These are phyloP conservation scores for Penicillium flavigenum DNA, from an alignment of 495 filamentous ascomycete species.

Conservation along the genomic window DNA sequence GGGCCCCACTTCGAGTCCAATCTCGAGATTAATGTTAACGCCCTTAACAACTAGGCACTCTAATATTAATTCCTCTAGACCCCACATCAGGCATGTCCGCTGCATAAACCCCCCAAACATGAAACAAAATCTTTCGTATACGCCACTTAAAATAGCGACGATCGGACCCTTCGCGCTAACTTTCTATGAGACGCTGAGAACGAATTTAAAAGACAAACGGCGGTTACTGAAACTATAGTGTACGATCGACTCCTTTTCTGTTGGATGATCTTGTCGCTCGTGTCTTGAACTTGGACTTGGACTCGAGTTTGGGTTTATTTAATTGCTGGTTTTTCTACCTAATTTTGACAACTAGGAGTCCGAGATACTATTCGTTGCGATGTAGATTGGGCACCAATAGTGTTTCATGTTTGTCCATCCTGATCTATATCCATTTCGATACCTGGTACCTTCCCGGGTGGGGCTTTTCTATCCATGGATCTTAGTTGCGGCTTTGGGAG, in stretches of 20 bases:
- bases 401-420: background rate
- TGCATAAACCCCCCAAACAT: background rate
- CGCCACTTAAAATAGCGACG: constrained; percentile 5
- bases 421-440: constrained; percentile 1
- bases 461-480: constrained; percentile 4
- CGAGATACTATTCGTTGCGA: background rate
- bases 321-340: background rate
- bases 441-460: background rate
- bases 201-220: background rate
- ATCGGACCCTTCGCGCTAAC: background rate
- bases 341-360: background rate
- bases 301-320: background rate
- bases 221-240: background rate
- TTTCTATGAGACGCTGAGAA: background rate
- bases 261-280: background rate
- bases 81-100: background rate
- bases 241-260: background rate
- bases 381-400: background rate
- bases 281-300: background rate
- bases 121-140: background rate
- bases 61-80: constrained; percentile 3
- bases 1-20: constrained; percentile 5
- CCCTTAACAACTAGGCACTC: background rate
- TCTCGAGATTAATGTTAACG: background rate
- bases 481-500: background rate